Conservation (phyloP, 2,329 filamentous ascomycete species). For the Ceratocystis destructans region DNA sequence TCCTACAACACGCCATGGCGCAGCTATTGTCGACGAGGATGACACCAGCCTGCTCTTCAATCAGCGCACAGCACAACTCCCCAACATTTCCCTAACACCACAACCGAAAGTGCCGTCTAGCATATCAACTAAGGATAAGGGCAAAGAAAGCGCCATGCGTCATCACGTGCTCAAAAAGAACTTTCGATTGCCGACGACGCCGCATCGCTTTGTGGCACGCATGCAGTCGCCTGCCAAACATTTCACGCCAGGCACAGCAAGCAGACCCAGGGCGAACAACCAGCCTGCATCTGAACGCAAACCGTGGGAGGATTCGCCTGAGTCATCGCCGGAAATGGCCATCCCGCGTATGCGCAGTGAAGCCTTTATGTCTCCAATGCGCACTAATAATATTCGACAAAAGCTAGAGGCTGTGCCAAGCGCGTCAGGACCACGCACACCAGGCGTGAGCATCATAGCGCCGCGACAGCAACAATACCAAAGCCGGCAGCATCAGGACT, state of each 20-base stretch:
- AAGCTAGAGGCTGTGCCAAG: constrained; percentile 30
- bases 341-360: constrained; percentile 74
- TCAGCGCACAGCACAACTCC: constrained; percentile 41
- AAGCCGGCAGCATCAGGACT: background rate
- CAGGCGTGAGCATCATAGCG: constrained; percentile 76
- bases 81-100: constrained; percentile 42
- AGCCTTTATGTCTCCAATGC: constrained; percentile 60
- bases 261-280: background rate
- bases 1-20: constrained; percentile 20
- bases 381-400: constrained; percentile 31
- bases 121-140: constrained; percentile 24
- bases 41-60: constrained; percentile 38
- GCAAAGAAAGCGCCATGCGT: constrained; percentile 59
- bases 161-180: constrained; percentile 92
- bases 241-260: background rate
- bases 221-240: constrained; percentile 24
- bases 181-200: constrained; percentile 85
- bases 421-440: constrained; percentile 46
- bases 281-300: constrained; percentile 6
- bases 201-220: constrained; percentile 41
- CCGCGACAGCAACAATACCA: constrained; percentile 30
- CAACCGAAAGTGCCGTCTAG: constrained; percentile 42
- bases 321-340: constrained; percentile 63
- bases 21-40: constrained; percentile 27
- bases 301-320: constrained; percentile 34